Evolutionary conservation across 768 basidiomycete species (phyloP).

Genomic region (Agaricus subrufescens): DNA sequence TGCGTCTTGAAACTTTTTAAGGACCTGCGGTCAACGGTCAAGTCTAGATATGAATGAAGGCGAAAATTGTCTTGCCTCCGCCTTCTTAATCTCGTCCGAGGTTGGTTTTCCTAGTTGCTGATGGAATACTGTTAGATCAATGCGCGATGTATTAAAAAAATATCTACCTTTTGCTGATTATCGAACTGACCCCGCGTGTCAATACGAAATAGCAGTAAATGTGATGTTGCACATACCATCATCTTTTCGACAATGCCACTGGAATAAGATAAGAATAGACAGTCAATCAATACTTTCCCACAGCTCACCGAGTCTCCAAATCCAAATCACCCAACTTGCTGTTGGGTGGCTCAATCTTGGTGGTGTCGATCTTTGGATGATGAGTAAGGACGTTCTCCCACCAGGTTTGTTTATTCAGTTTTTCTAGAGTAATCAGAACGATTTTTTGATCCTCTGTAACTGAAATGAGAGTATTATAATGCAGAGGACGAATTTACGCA

Average conservation of each 20-base stretch:
- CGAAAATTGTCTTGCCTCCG: conserved; percentile 47
- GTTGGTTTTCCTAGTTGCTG: conserved; percentile 96
- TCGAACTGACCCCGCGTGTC: conserved; percentile 48
- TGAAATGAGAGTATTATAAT: background rate
- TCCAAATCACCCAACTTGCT: conserved; percentile 96
- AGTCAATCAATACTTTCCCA: background rate
- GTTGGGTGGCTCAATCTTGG: conserved; percentile 91
- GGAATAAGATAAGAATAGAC: background rate
- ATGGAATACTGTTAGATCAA: background rate
- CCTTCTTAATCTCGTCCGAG: conserved; percentile 90
- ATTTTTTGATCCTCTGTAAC: conserved; percentile 69
- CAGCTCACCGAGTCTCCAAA: conserved; percentile 77
- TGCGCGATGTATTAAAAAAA: background rate
- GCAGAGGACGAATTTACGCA: conserved; percentile 30
- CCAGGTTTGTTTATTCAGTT: conserved; percentile 86
- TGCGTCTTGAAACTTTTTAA: conserved; percentile 83
- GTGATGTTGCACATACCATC: conserved; percentile 69
- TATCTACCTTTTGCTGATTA: conserved; percentile 64
- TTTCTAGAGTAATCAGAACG: conserved; percentile 78
- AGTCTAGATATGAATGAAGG: background rate
- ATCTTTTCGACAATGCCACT: conserved; percentile 99
- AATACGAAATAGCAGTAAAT: background rate
- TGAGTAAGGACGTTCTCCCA: conserved; percentile 96
- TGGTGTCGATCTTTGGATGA: conserved; percentile 95
- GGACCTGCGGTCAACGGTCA: conserved; percentile 39